Conservation (phyloP, 768 basidiomycete genomes). For the Mycena belliarum region DNA sequence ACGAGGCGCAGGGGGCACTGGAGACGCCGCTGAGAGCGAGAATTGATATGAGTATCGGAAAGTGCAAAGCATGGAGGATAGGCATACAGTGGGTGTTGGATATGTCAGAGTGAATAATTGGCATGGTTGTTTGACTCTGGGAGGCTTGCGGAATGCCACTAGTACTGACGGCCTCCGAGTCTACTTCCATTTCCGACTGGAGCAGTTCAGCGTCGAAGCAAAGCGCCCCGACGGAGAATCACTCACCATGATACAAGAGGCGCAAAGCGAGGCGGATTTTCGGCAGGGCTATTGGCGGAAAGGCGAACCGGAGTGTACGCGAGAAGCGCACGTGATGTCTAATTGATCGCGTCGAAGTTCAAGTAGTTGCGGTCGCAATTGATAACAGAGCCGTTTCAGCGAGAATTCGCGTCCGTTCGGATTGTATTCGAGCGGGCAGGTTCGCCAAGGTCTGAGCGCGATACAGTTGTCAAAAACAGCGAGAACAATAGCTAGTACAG, state of each 20-base stretch:
- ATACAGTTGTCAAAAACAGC: background rate
- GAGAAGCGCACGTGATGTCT: background rate
- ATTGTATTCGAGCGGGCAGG: background rate
- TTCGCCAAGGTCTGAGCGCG: background rate
- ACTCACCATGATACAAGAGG: slow-evolving; percentile 9
- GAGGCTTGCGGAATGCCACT: slow-evolving; percentile 20
- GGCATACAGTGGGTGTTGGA: slow-evolving; percentile 21
- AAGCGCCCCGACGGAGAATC: background rate
- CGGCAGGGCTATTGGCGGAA: background rate
- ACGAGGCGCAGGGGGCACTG: slow-evolving; percentile 35
- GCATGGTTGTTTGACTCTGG: slow-evolving; percentile 15
- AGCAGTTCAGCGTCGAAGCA: background rate
- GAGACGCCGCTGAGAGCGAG: slow-evolving; percentile 9
- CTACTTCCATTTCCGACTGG: slow-evolving; percentile 41
- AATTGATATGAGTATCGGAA: background rate
- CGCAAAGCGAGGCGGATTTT: background rate
- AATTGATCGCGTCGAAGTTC: background rate
- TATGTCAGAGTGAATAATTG: slow-evolving; percentile 22
- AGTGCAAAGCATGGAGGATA: background rate
- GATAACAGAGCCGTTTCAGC: too few relatives aligned
- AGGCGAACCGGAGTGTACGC: background rate
- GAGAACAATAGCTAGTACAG: background rate
- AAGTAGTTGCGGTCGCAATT: too few relatives aligned
- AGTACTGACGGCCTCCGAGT: slow-evolving; percentile 29
- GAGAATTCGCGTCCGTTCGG: background rate